Base-by-base conservation (phyloP, 768 basidiomycete genomes). In the Xerocomus brunneocitrinus region DNA sequence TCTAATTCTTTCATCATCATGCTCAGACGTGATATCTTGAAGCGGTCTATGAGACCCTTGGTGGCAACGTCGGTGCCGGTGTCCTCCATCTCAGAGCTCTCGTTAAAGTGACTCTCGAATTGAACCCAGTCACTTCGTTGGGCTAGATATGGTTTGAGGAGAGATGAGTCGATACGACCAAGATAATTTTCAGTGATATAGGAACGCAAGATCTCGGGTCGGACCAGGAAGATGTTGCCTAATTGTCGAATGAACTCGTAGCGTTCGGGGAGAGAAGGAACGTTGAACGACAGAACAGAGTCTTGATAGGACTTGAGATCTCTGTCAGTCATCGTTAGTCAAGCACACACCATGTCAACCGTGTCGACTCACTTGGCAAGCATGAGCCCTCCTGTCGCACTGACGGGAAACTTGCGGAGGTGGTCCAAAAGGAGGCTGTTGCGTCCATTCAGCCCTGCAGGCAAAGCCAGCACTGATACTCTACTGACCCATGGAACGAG, bases 231-330 rank as follows among this genome's bases (percentile, higher is more conserved):
- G 58, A 95, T 80, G 64, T 98, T 95, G 59, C 95, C 97, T 5
- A 99, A 83, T 69, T 98, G 95, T 38, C 95, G 87, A 57, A 98
- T 86, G 74, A 98, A 98, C 67, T 98, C 97, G 73, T 95, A 99
- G 24, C 95, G 92, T 67, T 98, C 95, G 58, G 87, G 82, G 8
- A 99, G 77, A 7, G 89, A 78, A 10, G 91, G 83, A 40, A 97
- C 84, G 30, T 79, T 78, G 73, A 95, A 98, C n/a, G 80, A 83
- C 56, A 78, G 74, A 59, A 97, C 82, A 2, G 82, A 81, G 61
- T 98, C 97, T 74, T 98, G 97, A 64, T 99, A 99, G 22, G 89
- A 84, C 59, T 95, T 97, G 61, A 99, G 82, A 66, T 99, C 97
- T 73, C 95, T 98, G 66, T 39, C 47, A 44, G 49, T 32, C 4